Base-by-base conservation (phyloP, 768 basidiomycete species). In the Tulasnella sp. region DNA sequence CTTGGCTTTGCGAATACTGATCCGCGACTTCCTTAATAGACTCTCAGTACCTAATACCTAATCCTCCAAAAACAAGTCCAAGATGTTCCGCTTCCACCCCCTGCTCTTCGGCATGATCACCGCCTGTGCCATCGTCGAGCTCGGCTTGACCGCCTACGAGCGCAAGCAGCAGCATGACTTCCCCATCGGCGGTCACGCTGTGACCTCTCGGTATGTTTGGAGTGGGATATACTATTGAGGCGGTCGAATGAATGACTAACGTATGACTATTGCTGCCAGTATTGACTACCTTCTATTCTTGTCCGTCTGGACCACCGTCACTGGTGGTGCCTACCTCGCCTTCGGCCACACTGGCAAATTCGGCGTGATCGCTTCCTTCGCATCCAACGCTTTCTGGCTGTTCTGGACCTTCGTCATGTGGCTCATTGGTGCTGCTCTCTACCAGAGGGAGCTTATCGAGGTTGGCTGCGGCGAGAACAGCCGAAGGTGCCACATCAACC, bases 91-190 rank as follows among this genome's bases (percentile, higher is more conserved):
- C n/a, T 70, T 38, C 69, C 69, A 70, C 25, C 69, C 69, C 14
- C 40, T 70, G 14, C 69, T 70, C 69, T 70, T 70, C 37, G 69
- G 69, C 19, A 3, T 70, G 29, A 70, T 70, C 37, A 70, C 69
- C 69, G 40, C 69, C 37, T 34, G n/a, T 36, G 69, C 12, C 17
- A 70, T 70, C 37, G 40, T 70, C 40, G 69, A 70, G 40, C 69
- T 70, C n/a, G 69, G 69, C 69, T 70, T 70, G 69, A 70, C 69
- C 25, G 69, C 37, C 1, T 70, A 42, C 37, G 69, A 70, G 15
- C 69, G 69, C 69, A 70, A 70, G 69, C 69, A 70, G 40, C 69
- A 70, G 69, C 69, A 70, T n/a, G 69, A 70, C 69, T 70, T 31
- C 36, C 69, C 69, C 69, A 70, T 70, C 36, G 69, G 69, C 40